Evolutionary conservation across 305 asterid species (phyloP).

Genomic region (Rubia balearica): DNA sequence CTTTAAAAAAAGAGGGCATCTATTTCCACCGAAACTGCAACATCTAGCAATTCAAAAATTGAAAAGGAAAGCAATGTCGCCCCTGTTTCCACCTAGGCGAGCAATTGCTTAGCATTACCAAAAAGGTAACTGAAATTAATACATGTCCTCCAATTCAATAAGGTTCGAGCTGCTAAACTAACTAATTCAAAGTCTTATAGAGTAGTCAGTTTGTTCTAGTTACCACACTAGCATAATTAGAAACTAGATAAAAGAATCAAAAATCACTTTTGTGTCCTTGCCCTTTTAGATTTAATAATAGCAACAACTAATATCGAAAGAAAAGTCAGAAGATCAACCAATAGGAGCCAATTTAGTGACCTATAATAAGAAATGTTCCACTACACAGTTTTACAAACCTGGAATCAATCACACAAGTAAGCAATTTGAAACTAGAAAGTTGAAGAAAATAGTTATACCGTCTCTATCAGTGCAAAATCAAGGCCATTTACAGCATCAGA

Average conservation of each 20-base stretch:
- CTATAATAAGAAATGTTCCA: neutral
- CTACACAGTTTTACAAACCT: neutral
- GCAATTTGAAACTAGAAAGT: neutral
- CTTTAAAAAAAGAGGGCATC: neutral
- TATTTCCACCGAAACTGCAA: neutral
- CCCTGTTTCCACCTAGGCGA: neutral
- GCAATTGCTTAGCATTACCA: neutral
- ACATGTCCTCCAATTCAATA: neutral
- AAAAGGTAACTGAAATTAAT: neutral
- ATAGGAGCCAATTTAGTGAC: conserved; percentile 1
- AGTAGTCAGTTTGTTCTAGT: neutral
- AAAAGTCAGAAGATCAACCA: neutral
- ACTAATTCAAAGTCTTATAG: neutral
- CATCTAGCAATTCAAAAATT: neutral
- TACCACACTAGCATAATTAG: neutral
- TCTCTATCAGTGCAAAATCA: conserved; percentile 56
- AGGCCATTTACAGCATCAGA: conserved; percentile 69
- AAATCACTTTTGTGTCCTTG: neutral
- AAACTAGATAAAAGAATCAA: neutral
- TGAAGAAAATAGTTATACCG: conserved; percentile 41
- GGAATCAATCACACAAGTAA: neutral
- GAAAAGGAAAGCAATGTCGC: neutral
- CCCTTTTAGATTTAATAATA: neutral
- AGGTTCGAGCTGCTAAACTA: neutral
- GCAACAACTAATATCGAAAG: neutral